Evolutionary conservation across 345 rosid genomes (phyloP).

Genomic region (Euphorbia lathyris): DNA sequence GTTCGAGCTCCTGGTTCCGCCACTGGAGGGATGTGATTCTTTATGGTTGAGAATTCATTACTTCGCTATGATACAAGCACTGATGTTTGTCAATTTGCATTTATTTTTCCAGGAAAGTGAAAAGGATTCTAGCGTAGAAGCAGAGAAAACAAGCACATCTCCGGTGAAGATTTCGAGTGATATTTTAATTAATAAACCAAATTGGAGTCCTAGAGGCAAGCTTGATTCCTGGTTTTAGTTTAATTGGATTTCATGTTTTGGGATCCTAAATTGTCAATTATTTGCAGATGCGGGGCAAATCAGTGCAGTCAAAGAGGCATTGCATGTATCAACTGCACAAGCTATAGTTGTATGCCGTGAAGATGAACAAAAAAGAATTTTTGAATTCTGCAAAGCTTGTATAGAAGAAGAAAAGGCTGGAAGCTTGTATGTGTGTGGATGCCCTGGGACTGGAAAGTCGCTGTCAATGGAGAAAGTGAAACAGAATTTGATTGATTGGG

Average conservation of each 20-base stretch:
- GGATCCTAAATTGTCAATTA: not conserved
- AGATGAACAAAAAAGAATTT: conserved; percentile 57
- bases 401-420: conserved; percentile 62
- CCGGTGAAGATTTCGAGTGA: conserved; percentile 25
- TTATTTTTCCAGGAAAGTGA: conserved; percentile 17
- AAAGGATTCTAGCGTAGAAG: conserved; percentile 22
- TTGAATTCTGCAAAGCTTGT: conserved; percentile 64
- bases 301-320: conserved; percentile 62
- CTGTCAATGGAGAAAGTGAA: conserved; percentile 72
- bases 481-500: conserved; percentile 54
- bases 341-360: conserved; percentile 64
- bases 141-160: conserved; percentile 14
- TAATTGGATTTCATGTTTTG: no score
- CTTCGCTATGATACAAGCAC: no score
- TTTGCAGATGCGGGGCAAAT: conserved; percentile 54
- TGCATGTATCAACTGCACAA: conserved; percentile 77
- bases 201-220: conserved; percentile 73
- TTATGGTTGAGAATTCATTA: not conserved
- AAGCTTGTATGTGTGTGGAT: conserved; percentile 76
- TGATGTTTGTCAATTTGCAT: not conserved
- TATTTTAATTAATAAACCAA: conserved; percentile 25
- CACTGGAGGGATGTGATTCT: no score
- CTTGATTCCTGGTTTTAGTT: not conserved
- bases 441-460: conserved; percentile 90
- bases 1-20: no score